Conservation (phyloP, 73 alveolate species). For the Paramecium primaurelia region DNA sequence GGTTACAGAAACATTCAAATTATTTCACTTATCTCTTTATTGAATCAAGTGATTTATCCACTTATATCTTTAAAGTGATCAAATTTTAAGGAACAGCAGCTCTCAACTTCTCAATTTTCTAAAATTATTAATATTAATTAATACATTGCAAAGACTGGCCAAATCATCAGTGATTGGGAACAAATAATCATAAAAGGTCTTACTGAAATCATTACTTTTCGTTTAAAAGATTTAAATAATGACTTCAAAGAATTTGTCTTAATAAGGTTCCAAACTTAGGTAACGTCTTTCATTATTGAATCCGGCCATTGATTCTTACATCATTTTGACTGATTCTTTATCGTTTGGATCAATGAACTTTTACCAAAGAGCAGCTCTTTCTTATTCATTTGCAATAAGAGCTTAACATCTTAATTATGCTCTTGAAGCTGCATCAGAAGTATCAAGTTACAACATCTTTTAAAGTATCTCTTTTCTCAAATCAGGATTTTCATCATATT, state of each 20-base stretch:
- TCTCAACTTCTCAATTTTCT: background rate
- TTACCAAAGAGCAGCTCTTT: constrained; percentile 54
- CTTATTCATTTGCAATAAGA: background rate
- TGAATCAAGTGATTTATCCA: background rate
- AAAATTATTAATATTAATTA: background rate
- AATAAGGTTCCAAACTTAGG: constrained; percentile 16
- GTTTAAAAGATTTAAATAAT: constrained; percentile 7
- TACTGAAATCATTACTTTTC: constrained; percentile 39
- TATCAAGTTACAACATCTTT: background rate
- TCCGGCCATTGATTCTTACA: constrained; percentile 51
- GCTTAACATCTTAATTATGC: constrained; percentile 18
- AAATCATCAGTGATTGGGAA: constrained; percentile 61
- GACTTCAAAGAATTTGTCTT: constrained; percentile 54
- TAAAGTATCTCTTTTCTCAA: constrained; percentile 6
- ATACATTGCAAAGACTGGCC: background rate
- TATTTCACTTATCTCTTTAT: constrained; percentile 3
- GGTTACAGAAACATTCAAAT: constrained; percentile 29
- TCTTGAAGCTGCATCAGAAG: constrained; percentile 7
- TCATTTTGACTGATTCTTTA: constrained; percentile 36
- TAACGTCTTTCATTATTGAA: constrained; percentile 41
- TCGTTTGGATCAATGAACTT: constrained; percentile 16
- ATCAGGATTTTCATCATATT: constrained; percentile 20
- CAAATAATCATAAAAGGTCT: constrained; percentile 34
- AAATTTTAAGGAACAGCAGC: background rate
- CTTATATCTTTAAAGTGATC: background rate